Evolutionary conservation across 1,284 basidiomycete species (phyloP).

Genomic region (Phellinidium pouzarii): DNA sequence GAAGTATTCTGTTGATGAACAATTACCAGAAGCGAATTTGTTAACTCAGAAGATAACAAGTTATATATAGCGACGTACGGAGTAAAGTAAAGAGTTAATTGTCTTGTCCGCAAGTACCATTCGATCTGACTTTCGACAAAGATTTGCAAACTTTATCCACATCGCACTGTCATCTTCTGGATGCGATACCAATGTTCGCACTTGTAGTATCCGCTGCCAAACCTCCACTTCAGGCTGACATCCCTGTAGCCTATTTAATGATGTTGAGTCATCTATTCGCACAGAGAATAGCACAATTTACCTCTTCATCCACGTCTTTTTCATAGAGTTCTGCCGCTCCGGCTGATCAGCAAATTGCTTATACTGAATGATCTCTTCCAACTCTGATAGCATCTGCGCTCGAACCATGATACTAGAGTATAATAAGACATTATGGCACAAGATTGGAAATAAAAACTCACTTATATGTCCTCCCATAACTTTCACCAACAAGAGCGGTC

Average conservation of each 20-base stretch:
- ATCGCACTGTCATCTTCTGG: constrained; percentile 95
- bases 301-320: constrained; percentile 95
- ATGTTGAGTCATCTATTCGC: constrained; percentile 4
- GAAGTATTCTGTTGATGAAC: constrained; percentile 26
- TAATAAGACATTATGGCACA: constrained; percentile 15
- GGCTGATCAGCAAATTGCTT: constrained; percentile 94
- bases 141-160: constrained; percentile 93
- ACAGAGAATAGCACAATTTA: constrained; percentile 29
- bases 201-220: constrained; percentile 97
- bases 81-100: constrained; percentile 82
- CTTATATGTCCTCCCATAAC: constrained; percentile 96
- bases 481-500: constrained; percentile 89
- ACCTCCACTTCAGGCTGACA: constrained; percentile 99
- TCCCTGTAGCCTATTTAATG: constrained; percentile 63
- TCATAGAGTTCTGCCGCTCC: constrained; percentile 80
- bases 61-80: constrained; percentile 34
- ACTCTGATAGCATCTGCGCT: constrained; percentile 97
- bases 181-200: constrained; percentile 88
- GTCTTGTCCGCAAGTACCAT: constrained; percentile 95
- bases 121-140: constrained; percentile 81
- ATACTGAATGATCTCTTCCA: constrained; percentile 97
- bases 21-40: not conserved
- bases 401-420: constrained; percentile 81
- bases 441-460: constrained; percentile 32
- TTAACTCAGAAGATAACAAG: not conserved